Evolutionary conservation across 345 rosid genomes (phyloP).

Genomic region (Mangifera indica): DNA sequence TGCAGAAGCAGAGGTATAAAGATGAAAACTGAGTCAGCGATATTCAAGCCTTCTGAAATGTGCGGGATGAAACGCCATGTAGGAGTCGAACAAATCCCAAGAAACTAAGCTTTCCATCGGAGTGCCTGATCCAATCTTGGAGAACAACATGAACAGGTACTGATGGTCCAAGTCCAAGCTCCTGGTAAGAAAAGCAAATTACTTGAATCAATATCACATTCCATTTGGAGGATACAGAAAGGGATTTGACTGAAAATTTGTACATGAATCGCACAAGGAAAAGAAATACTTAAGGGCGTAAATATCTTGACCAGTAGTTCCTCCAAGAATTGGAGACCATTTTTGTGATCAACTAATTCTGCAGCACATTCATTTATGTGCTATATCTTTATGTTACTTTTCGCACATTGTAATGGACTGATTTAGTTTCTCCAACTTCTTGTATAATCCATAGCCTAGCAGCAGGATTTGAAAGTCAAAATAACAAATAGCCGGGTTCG

Average conservation of each 20-base stretch:
- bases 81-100: conserved; percentile 83
- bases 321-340: not conserved
- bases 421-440: too few relatives aligned
- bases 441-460: too few relatives aligned
- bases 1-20: conserved; percentile 6
- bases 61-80: conserved; percentile 76
- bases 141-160: conserved; percentile 86
- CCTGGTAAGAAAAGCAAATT: conserved; percentile 42
- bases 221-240: not conserved
- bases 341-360: not conserved
- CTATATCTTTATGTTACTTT: too few relatives aligned
- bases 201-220: not conserved
- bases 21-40: not conserved
- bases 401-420: too few relatives aligned
- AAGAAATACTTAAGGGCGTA: not conserved
- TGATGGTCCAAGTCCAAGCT: conserved; percentile 83
- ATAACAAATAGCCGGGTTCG: too few relatives aligned
- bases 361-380: not conserved
- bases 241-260: too few relatives aligned
- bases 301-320: not conserved
- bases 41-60: conserved; percentile 66
- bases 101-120: conserved; percentile 87
- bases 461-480: too few relatives aligned
- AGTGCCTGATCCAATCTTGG: conserved; percentile 86
- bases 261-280: too few relatives aligned